Percentiles rank a stretch among this genome's conserved stretches.
Conservation (phyloP, 805 yeast species). For the Kuraishia borneana region DNA sequence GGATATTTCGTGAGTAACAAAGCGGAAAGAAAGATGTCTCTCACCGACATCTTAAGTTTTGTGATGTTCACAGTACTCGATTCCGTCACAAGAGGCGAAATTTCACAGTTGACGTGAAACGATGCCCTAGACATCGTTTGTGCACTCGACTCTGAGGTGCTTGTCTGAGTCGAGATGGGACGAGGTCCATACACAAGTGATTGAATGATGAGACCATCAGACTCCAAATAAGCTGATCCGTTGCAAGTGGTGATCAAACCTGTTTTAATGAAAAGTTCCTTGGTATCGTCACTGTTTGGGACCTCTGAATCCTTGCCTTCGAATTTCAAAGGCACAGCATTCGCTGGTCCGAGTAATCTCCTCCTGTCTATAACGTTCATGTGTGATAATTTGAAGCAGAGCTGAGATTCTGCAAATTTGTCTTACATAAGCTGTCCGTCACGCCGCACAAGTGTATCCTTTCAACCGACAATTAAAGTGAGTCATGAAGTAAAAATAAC, state of each 20-base stretch:
- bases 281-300: conserved; percentile 18
- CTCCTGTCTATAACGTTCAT: conserved; percentile 58
- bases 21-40: conserved; percentile 20
- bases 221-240: conserved; percentile 77
- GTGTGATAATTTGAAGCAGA: too few species aligned
- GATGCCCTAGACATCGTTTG: background rate
- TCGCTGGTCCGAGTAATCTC: conserved; percentile 75
- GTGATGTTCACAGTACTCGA: conserved; percentile 4
- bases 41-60: background rate
- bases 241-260: conserved; percentile 61
- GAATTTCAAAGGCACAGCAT: conserved; percentile 42
- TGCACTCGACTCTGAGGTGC: conserved; percentile 13
- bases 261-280: conserved; percentile 42
- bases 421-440: too few species aligned
- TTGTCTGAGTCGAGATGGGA: conserved; percentile 33
- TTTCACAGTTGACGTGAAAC: conserved; percentile 6
- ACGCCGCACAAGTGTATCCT: too few species aligned
- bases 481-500: too few species aligned
- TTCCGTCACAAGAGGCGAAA: conserved; percentile 12
- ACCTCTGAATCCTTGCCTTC: conserved; percentile 8
- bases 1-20: conserved; percentile 68
- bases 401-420: too few species aligned
- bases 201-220: conserved; percentile 47
- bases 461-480: too few species aligned
- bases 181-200: conserved; percentile 82